A percentile compares a stretch with the other conserved stretches of the same genome.
These are phyloP conservation scores for Coriolopsis trogii DNA, from an alignment of 1,284 basidiomycete species.

Conservation along the genomic window DNA sequence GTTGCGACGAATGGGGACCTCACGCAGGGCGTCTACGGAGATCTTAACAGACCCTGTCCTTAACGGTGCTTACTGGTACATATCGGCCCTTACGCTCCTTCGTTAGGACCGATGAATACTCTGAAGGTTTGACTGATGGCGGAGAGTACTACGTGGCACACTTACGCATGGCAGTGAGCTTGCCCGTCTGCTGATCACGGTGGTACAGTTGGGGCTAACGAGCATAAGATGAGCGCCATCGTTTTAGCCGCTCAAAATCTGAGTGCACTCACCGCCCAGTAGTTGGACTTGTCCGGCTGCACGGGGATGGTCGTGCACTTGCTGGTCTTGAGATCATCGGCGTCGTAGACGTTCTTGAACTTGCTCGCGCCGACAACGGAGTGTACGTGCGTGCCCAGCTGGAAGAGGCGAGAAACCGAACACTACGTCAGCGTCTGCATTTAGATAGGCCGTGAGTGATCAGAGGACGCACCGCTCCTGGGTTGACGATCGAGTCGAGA, in stretches of 20 bases:
- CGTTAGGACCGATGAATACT: too few relatives aligned
- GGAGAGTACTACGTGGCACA: background rate
- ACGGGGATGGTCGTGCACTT: constrained; percentile 31
- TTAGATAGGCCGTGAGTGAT: background rate
- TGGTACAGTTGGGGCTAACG: constrained; percentile 29
- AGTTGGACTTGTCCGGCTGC: constrained; percentile 32
- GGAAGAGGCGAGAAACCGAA: background rate
- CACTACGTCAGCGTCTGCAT: background rate
- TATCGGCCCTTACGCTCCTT: too few relatives aligned
- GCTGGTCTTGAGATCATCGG: constrained; percentile 23
- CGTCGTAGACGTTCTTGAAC: constrained; percentile 25
- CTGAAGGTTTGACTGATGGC: too few relatives aligned
- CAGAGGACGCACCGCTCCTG: constrained; percentile 19
- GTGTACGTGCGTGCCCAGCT: constrained; percentile 32
- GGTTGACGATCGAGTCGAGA: constrained; percentile 35
- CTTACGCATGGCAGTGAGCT: constrained; percentile 29
- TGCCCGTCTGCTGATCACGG: constrained; percentile 25
- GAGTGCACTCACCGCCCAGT: constrained; percentile 30
- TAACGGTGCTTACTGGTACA: too few relatives aligned
- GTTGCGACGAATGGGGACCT: too few relatives aligned
- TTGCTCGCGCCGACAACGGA: constrained; percentile 33
- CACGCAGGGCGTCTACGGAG: too few relatives aligned
- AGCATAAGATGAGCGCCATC: background rate
- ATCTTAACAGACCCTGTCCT: too few relatives aligned
- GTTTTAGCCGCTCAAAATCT: background rate